A percentile compares a stretch with the other conserved stretches of the same genome.
phyloP scores from a whole-genome alignment of 73 alveolate species.

The Tetrahymena thermophila region DNA sequence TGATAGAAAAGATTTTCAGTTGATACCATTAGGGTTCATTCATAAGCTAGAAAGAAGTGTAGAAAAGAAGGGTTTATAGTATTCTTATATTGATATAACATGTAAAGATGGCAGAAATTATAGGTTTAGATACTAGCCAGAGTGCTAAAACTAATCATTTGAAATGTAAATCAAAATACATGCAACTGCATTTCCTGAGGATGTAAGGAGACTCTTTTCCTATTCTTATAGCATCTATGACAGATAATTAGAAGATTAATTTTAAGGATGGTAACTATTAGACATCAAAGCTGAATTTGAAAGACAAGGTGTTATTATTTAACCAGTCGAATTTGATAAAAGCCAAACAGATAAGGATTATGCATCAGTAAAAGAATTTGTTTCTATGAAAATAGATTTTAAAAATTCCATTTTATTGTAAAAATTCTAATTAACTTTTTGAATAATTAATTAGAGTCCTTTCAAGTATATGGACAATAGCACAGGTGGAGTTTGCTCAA shows the following conservation, averaged over 20 bases:
- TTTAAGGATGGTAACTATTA: constrained; percentile 14
- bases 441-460: background rate
- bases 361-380: background rate
- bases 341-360: background rate
- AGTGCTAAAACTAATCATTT: background rate
- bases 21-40: constrained; percentile 8
- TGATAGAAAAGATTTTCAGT: constrained; percentile 17
- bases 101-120: constrained; percentile 37
- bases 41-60: constrained; percentile 20
- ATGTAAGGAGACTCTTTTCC: constrained; percentile 1
- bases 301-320: constrained; percentile 10
- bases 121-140: constrained; percentile 2
- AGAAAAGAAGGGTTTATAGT: constrained; percentile 19
- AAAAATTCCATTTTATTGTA: background rate
- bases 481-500: constrained; percentile 14
- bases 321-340: background rate
- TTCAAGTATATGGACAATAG: constrained; percentile 28
- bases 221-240: background rate
- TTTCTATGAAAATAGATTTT: background rate
- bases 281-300: constrained; percentile 18
- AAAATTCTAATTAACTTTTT: background rate
- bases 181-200: constrained; percentile 9
- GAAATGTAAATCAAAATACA: background rate
- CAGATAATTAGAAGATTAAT: background rate
- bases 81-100: constrained; percentile 5